phyloP scores from a whole-genome alignment of 257 asterid genomes.

The Scutellaria minor region DNA sequence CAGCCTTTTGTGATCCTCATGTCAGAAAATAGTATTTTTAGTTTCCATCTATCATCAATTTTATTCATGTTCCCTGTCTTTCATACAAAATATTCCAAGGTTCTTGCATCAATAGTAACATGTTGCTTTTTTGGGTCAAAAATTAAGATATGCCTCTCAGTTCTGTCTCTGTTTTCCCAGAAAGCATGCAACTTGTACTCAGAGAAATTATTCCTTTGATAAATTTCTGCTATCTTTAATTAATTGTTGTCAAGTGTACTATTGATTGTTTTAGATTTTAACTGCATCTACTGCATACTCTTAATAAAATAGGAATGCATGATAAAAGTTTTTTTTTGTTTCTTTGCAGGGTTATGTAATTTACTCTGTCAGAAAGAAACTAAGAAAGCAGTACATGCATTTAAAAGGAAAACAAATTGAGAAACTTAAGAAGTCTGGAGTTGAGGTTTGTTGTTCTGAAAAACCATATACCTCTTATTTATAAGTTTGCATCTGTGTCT shows the following conservation, averaged over 20 bases:
- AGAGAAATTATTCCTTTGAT: background rate
- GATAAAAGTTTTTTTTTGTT: background rate
- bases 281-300: conserved; percentile 4
- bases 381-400: conserved; percentile 85
- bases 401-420: conserved; percentile 89
- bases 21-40: background rate
- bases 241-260: background rate
- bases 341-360: conserved; percentile 85
- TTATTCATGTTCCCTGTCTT: background rate
- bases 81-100: background rate
- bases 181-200: conserved; percentile 4
- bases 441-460: conserved; percentile 57
- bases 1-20: background rate
- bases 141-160: conserved; percentile 11
- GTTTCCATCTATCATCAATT: conserved; percentile 4
- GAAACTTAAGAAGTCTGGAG: conserved; percentile 95
- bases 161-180: background rate
- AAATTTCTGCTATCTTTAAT: conserved; percentile 23
- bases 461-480: conserved; percentile 14
- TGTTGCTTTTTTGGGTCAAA: background rate
- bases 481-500: background rate
- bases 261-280: conserved; percentile 22
- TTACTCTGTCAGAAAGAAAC: conserved; percentile 86
- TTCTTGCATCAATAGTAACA: background rate
- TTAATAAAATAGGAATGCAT: background rate